phyloP scores from a whole-genome alignment of 2,329 filamentous ascomycete species.

The Colletotrichum sp. region DNA sequence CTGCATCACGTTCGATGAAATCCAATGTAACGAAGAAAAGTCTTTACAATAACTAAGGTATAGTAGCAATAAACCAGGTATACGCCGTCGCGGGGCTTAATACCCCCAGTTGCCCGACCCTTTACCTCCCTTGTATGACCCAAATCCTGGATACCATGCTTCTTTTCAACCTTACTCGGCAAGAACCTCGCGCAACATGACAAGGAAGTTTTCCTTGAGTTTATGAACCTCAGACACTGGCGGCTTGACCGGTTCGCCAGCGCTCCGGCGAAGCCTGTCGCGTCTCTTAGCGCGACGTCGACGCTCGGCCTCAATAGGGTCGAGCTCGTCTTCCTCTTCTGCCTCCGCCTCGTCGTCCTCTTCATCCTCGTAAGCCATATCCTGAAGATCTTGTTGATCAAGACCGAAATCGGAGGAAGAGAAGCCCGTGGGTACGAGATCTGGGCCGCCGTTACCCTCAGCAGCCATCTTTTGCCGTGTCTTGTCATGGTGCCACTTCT shows the following conservation, averaged over 20 bases:
- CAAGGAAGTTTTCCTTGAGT: slow-evolving; percentile 78
- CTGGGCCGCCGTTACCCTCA: slow-evolving; percentile 62
- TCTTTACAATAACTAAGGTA: not conserved
- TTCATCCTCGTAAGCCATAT: slow-evolving; percentile 79
- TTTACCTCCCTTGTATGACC: slow-evolving; percentile 5
- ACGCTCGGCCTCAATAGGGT: slow-evolving; percentile 88
- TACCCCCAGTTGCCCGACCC: slow-evolving; percentile 13
- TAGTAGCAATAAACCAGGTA: not conserved
- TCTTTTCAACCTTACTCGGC: slow-evolving; percentile 60
- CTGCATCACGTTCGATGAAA: not conserved
- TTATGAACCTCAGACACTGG: slow-evolving; percentile 80
- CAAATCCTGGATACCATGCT: slow-evolving; percentile 4
- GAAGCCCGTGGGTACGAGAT: slow-evolving; percentile 67
- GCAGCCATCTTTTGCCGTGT: slow-evolving; percentile 99
- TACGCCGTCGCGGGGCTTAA: slow-evolving; percentile 10
- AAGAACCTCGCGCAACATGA: slow-evolving; percentile 82
- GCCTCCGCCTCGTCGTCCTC: slow-evolving; percentile 70
- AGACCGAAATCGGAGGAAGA: slow-evolving; percentile 88
- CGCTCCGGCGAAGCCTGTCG: slow-evolving; percentile 79
- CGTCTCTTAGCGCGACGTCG: slow-evolving; percentile 77
- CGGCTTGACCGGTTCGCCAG: slow-evolving; percentile 86
- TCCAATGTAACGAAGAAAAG: not conserved
- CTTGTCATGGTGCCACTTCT: slow-evolving; percentile 98
- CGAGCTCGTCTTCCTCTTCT: slow-evolving; percentile 78
- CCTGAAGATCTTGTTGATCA: slow-evolving; percentile 83